These are phyloP conservation scores for Corymbia calophylla DNA, from an alignment of 441 rosid species.

Conservation along the genomic window DNA sequence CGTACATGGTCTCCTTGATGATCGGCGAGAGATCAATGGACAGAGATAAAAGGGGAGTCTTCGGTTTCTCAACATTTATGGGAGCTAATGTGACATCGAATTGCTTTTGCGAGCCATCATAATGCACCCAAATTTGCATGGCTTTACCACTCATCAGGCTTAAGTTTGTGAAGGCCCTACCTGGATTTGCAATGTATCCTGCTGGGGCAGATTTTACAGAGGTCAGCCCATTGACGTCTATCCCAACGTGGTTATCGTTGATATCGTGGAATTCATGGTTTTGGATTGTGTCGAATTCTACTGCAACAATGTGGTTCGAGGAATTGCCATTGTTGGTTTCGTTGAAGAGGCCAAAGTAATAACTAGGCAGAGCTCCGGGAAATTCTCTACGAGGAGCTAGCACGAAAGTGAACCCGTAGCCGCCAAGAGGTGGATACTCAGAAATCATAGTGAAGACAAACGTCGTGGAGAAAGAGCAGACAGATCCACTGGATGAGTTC, in stretches of 20 bases:
- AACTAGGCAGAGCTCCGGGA: neutral
- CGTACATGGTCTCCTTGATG: constrained; percentile 12
- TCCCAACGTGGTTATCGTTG: constrained; percentile 10
- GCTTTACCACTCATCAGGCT: neutral
- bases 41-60: constrained; percentile 7
- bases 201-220: constrained; percentile 2
- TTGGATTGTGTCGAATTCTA: constrained; percentile 11
- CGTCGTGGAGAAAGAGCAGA: constrained; percentile 9
- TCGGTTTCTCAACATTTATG: neutral
- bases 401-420: constrained; percentile 11
- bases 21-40: constrained; percentile 4
- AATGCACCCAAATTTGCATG: constrained; percentile 13
- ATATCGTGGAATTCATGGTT: neutral
- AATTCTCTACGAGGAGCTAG: constrained; percentile 2
- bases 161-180: neutral
- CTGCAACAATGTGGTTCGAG: constrained; percentile 5
- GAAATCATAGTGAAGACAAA: constrained; percentile 8
- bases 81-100: constrained; percentile 17
- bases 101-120: neutral
- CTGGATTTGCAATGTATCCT: neutral
- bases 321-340: neutral
- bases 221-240: constrained; percentile 6
- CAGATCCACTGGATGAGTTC: neutral
- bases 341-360: constrained; percentile 17
- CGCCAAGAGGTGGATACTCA: neutral